These are phyloP conservation scores for Thielaviopsis musarum DNA, from an alignment of 2,329 filamentous ascomycete genomes.

Conservation along the genomic window DNA sequence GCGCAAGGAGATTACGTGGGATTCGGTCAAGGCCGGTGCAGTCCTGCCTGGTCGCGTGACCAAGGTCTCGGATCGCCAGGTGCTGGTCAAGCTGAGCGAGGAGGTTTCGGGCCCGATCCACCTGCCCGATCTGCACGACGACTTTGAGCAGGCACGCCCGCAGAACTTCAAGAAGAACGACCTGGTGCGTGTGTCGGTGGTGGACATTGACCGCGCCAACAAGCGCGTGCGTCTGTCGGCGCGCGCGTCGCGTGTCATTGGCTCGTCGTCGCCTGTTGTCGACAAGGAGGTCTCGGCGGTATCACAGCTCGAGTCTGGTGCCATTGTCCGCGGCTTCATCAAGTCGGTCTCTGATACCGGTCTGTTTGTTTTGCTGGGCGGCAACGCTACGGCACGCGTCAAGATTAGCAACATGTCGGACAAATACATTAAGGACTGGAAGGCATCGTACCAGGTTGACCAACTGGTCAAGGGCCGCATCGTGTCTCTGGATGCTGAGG, in stretches of 20 bases:
- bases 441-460: constrained; percentile 69
- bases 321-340: constrained; percentile 78
- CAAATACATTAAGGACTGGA: constrained; percentile 88
- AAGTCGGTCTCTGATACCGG: constrained; percentile 82
- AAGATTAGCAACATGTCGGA: constrained; percentile 82
- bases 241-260: constrained; percentile 75
- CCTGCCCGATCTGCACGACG: constrained; percentile 69
- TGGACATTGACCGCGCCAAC: constrained; percentile 64
- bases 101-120: constrained; percentile 63
- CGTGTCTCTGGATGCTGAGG: constrained; percentile 48
- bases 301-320: constrained; percentile 56
- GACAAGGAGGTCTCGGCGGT: constrained; percentile 62
- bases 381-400: constrained; percentile 65
- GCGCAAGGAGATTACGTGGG: constrained; percentile 39
- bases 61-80: constrained; percentile 66
- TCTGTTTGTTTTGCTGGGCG: constrained; percentile 70
- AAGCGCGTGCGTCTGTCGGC: constrained; percentile 71
- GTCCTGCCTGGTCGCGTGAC: constrained; percentile 71
- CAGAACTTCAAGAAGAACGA: constrained; percentile 66
- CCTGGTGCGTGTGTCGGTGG: constrained; percentile 70
- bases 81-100: constrained; percentile 75
- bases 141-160: constrained; percentile 68
- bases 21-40: constrained; percentile 59
- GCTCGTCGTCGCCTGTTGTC: constrained; percentile 61
- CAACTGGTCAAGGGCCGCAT: constrained; percentile 84